These are phyloP conservation scores for Dactylellina leptospora DNA, from an alignment of 2,329 filamentous ascomycete species.

Conservation along the genomic window DNA sequence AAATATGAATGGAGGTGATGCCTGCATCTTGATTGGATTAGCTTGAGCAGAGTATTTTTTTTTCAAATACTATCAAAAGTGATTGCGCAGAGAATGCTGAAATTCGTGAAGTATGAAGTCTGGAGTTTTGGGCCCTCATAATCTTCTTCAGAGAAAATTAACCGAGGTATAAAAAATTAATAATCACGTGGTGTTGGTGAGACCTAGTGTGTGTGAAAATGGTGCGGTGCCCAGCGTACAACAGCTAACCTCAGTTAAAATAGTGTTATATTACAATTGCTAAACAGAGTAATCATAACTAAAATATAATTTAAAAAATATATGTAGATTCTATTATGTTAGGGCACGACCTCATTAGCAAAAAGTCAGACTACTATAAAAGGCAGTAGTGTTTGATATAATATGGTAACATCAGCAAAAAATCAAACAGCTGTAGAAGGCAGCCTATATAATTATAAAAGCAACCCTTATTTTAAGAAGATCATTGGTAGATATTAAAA, in stretches of 20 bases:
- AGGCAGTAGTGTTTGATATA: neutral
- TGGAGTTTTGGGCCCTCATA: neutral
- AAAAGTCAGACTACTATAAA: neutral
- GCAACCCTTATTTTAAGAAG: neutral
- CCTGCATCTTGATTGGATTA: neutral
- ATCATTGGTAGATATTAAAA: too few relatives aligned
- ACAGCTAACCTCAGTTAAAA: neutral
- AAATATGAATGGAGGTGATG: neutral
- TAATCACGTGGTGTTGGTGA: neutral
- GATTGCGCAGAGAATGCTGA: neutral
- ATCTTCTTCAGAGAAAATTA: neutral
- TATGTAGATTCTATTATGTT: neutral
- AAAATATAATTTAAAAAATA: neutral
- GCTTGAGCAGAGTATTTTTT: too few relatives aligned
- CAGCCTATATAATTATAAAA: neutral
- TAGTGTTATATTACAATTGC: neutral
- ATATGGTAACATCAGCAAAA: neutral
- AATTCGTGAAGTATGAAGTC: neutral
- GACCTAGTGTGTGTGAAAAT: neutral
- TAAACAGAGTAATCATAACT: neutral
- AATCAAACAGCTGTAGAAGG: neutral
- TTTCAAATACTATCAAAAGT: too few relatives aligned
- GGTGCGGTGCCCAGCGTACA: neutral
- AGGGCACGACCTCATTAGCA: too few relatives aligned
- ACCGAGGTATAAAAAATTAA: too few relatives aligned